Conservation (phyloP, 768 basidiomycete genomes). For the Collybia sordida region DNA sequence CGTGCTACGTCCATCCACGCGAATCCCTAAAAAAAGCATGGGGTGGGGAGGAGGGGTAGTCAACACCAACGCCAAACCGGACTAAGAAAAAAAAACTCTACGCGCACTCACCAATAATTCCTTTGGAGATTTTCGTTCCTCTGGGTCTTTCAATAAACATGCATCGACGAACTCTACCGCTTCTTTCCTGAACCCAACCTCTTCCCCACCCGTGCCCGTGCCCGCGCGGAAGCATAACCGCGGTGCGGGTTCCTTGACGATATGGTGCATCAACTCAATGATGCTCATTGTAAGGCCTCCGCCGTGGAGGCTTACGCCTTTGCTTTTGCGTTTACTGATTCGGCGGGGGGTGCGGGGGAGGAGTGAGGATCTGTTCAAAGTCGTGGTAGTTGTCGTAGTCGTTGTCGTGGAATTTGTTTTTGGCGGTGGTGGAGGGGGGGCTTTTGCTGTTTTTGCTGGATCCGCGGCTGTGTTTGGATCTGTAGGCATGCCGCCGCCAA, state of each 20-base stretch:
- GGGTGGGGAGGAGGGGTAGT: slow-evolving; percentile 3
- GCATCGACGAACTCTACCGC: slow-evolving; percentile 86
- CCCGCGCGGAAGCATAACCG: slow-evolving; percentile 35
- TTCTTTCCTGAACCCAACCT: slow-evolving; percentile 49
- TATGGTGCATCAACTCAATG: slow-evolving; percentile 93
- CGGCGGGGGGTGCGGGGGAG: no score
- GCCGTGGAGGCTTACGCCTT: slow-evolving; percentile 86
- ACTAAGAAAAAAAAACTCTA: background rate
- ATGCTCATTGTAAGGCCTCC: slow-evolving; percentile 97
- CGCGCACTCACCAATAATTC: slow-evolving; percentile 75
- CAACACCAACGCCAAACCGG: slow-evolving; percentile 1
- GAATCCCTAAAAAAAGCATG: slow-evolving; percentile 58
- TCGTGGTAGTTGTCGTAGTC: no score
- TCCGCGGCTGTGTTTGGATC: no score
- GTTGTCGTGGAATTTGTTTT: no score
- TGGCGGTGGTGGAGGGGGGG: no score
- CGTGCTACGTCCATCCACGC: slow-evolving; percentile 68
- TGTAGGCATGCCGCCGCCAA: no score
- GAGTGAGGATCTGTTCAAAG: no score
- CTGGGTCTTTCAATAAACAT: slow-evolving; percentile 89
- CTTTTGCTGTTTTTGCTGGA: no score
- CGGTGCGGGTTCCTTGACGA: slow-evolving; percentile 97
- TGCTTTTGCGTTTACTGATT: slow-evolving; percentile 72
- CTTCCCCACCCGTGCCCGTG: no score
- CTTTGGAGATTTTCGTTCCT: slow-evolving; percentile 77